Conservation (phyloP, 805 yeast species). For the Metschnikowia kofuensis region DNA sequence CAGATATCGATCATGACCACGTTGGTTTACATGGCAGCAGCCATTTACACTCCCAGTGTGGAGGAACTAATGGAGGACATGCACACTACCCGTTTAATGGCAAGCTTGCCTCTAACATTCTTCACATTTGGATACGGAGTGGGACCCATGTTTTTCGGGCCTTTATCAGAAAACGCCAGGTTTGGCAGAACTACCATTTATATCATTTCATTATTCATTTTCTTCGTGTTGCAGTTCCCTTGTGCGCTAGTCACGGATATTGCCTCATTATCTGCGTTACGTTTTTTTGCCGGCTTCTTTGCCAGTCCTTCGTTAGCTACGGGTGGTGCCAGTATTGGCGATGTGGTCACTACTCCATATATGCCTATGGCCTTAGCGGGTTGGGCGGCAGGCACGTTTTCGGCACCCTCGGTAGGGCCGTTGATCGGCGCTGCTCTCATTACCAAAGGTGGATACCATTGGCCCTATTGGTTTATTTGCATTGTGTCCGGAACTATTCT, state of each 20-base stretch:
- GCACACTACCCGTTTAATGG: conserved; percentile 39
- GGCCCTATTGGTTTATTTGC: conserved; percentile 14
- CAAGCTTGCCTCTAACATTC: conserved; percentile 49
- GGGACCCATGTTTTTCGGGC: conserved; percentile 58
- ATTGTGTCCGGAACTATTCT: conserved; percentile 10
- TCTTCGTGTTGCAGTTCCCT: conserved; percentile 53
- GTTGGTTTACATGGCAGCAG: conserved; percentile 54
- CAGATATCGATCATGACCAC: conserved; percentile 45
- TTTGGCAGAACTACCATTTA: conserved; percentile 55
- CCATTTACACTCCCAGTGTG: conserved; percentile 53
- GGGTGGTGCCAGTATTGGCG: conserved; percentile 57
- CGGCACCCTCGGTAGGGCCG: conserved; percentile 60
- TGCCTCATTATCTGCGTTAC: conserved; percentile 46
- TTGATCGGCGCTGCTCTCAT: conserved; percentile 51
- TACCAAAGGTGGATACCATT: conserved; percentile 7
- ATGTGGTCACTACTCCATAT: conserved; percentile 41
- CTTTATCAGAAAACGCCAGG: conserved; percentile 52
- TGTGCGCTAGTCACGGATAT: conserved; percentile 49
- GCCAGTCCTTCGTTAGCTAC: conserved; percentile 56
- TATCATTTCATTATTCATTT: conserved; percentile 43
- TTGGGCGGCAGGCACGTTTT: conserved; percentile 54
- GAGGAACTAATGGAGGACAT: conserved; percentile 44
- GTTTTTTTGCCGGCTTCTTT: conserved; percentile 53
- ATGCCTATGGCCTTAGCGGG: conserved; percentile 46
- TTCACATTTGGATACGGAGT: conserved; percentile 61